phyloP scores from a whole-genome alignment of 108 stramenopile genomes.

The Cylindrotheca fusiformis region DNA sequence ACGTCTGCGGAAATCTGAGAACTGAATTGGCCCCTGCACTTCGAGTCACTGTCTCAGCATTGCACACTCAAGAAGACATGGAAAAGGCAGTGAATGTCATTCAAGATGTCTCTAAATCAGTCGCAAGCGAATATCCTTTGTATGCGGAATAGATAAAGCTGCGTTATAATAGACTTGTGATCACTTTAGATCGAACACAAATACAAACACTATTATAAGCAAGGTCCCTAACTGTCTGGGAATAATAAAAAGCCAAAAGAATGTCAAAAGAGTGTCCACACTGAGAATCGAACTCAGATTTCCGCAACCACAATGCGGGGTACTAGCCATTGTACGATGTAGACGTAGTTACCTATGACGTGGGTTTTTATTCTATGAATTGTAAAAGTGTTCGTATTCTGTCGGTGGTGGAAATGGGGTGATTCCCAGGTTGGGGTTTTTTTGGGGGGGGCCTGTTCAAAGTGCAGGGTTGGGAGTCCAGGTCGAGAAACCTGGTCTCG shows the following conservation, averaged over 20 bases:
- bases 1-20: slow-evolving; percentile 44
- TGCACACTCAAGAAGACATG: slow-evolving; percentile 68
- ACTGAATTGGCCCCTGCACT: slow-evolving; percentile 73
- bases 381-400: not conserved
- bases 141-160: no score
- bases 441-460: slow-evolving; percentile 38
- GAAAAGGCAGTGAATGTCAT: slow-evolving; percentile 38
- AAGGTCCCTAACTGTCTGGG: no score
- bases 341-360: not conserved
- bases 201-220: no score
- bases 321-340: slow-evolving; percentile 48
- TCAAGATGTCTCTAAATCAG: slow-evolving; percentile 18
- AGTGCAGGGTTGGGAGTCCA: slow-evolving; percentile 36
- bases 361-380: not conserved
- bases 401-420: not conserved
- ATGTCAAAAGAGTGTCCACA: slow-evolving; percentile 16
- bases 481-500: slow-evolving; percentile 14
- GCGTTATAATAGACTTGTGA: no score
- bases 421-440: not conserved
- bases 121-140: slow-evolving; percentile 16
- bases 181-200: no score
- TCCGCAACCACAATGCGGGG: slow-evolving; percentile 54
- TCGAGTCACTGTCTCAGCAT: slow-evolving; percentile 64
- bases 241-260: not conserved
- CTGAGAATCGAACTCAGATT: slow-evolving; percentile 44